A percentile compares a stretch with the other conserved stretches of the same genome.
Conservation (phyloP, 2,329 filamentous ascomycete species). For the Colletotrichum gigasporum region DNA sequence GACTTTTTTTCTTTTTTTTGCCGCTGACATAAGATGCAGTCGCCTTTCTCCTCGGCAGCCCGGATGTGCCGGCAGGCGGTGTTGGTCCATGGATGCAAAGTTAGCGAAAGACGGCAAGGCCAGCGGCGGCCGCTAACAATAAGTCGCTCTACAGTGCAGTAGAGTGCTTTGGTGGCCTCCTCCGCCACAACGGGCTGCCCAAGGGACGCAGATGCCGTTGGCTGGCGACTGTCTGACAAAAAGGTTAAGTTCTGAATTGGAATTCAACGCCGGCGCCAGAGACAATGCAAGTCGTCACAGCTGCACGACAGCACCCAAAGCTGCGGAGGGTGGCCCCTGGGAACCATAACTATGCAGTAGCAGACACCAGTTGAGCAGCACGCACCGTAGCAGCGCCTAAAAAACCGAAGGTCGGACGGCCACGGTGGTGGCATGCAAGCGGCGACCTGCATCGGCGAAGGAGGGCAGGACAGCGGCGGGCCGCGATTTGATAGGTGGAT, state of each 20-base stretch:
- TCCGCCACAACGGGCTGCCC: constrained; percentile 10
- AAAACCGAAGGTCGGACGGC: too few relatives aligned
- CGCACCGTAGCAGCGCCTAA: too few relatives aligned
- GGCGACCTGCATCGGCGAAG: constrained; percentile 5
- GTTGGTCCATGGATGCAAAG: constrained; percentile 12
- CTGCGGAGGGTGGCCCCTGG: too few relatives aligned
- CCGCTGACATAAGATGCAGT: constrained; percentile 16
- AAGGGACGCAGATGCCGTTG: background rate
- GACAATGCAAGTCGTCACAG: background rate
- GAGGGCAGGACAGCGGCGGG: background rate
- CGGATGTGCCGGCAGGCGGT: constrained; percentile 21
- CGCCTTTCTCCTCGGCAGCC: background rate
- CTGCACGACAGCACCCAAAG: too few relatives aligned
- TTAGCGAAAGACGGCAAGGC: constrained; percentile 3
- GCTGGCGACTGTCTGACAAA: background rate
- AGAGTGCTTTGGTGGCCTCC: background rate
- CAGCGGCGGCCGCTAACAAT: constrained; percentile 1
- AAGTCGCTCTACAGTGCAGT: too few relatives aligned
- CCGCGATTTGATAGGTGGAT: constrained; percentile 18
- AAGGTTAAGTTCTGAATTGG: background rate
- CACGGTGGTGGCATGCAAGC: too few relatives aligned
- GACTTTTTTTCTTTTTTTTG: constrained; percentile 10
- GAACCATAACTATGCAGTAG: too few relatives aligned
- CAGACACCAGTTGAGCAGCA: background rate
- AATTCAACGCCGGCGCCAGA: constrained; percentile 3